Conservation (phyloP, 768 basidiomycete species). For the Mycena leptocephala region DNA sequence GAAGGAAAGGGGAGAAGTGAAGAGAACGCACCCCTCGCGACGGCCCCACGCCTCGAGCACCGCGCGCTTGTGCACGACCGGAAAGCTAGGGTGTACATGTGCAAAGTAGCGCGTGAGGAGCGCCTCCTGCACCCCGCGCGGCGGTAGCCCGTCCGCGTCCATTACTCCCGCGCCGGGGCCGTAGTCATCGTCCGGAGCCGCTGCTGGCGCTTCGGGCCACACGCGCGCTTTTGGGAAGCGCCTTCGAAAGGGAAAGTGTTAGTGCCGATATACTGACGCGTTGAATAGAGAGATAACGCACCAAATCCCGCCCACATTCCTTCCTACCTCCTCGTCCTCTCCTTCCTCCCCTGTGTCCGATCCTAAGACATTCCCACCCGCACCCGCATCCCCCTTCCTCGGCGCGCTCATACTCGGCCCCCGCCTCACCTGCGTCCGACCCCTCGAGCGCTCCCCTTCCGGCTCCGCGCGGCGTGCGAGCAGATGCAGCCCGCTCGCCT, state of each 20-base stretch:
- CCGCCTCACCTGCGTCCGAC: slow-evolving; percentile 45
- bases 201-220: slow-evolving; percentile 77
- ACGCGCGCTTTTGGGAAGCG: slow-evolving; percentile 92
- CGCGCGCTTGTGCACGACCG: slow-evolving; percentile 80
- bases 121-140: slow-evolving; percentile 72
- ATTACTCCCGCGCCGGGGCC: slow-evolving; percentile 55
- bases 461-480: slow-evolving; percentile 46
- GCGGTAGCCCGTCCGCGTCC: slow-evolving; percentile 65
- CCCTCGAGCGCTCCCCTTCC: neutral
- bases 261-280: too few species aligned
- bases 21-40: slow-evolving; percentile 48
- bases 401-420: slow-evolving; percentile 61
- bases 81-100: slow-evolving; percentile 86
- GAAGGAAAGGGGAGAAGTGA: neutral
- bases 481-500: slow-evolving; percentile 86
- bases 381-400: slow-evolving; percentile 35
- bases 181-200: slow-evolving; percentile 35
- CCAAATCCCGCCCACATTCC: slow-evolving; percentile 87
- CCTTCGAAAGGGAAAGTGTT: slow-evolving; percentile 55
- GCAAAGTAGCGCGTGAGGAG: slow-evolving; percentile 86
- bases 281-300: slow-evolving; percentile 55
- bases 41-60: slow-evolving; percentile 73
- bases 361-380: neutral
- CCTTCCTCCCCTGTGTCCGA: slow-evolving; percentile 46
- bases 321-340: slow-evolving; percentile 68